These are phyloP conservation scores for Cryptosporidium felis DNA, from an alignment of 169 alveolate species.

Conservation along the genomic window DNA sequence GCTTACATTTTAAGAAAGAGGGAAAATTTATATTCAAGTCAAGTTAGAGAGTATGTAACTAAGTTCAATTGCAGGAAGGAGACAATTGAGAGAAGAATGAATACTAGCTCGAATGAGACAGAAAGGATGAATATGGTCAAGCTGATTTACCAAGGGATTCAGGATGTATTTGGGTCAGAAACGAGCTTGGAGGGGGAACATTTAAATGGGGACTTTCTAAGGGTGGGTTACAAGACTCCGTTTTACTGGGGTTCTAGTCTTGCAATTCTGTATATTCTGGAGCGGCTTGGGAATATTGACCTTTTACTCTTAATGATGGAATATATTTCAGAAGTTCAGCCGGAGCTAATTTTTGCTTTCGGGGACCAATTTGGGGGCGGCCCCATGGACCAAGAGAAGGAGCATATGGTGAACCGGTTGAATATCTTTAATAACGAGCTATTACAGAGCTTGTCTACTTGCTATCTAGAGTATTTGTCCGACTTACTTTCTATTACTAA, in stretches of 20 bases:
- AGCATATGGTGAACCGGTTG: background rate
- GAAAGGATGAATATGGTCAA: background rate
- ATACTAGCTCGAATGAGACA: background rate
- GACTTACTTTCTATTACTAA: constrained; percentile 31
- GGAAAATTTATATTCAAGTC: constrained; percentile 35
- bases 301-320: constrained; percentile 21
- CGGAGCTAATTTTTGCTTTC: constrained; percentile 56
- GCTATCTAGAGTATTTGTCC: constrained; percentile 51
- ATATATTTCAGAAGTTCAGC: constrained; percentile 36
- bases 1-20: constrained; percentile 29
- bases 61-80: constrained; percentile 6
- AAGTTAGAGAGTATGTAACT: constrained; percentile 1
- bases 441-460: background rate
- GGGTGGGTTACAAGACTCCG: constrained; percentile 20
- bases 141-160: constrained; percentile 11
- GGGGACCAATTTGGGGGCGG: background rate
- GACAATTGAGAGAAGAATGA: constrained; percentile 24
- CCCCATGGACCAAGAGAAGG: background rate
- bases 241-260: constrained; percentile 36
- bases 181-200: background rate
- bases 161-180: background rate
- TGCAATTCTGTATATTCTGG: constrained; percentile 12
- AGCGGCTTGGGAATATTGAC: background rate
- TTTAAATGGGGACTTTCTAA: background rate
- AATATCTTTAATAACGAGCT: constrained; percentile 10